Conservation (phyloP, 2,329 filamentous ascomycete genomes). For the Ophiosphaerella narmari region DNA sequence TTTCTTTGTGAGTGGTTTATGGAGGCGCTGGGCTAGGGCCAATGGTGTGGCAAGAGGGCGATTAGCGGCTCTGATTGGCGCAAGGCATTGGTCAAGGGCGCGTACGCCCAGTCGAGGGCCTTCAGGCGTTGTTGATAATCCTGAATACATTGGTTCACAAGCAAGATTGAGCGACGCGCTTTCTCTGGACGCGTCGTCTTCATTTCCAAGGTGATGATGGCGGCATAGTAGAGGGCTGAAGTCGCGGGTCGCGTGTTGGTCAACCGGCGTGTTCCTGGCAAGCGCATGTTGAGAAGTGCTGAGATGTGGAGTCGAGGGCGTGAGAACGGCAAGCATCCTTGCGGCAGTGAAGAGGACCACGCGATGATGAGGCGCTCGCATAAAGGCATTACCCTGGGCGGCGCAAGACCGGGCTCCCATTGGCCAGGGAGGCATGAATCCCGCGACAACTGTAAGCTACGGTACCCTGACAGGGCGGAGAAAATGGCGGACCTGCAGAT, state of each 20-base stretch:
- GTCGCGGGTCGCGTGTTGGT: background rate
- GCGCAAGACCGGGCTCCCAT: background rate
- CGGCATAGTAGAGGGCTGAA: background rate
- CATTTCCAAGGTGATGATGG: background rate
- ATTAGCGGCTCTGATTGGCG: slow-evolving; percentile 30
- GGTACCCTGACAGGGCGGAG: slow-evolving; percentile 4
- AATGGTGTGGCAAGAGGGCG: slow-evolving; percentile 27
- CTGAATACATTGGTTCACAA: slow-evolving; percentile 27
- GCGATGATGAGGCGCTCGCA: slow-evolving; percentile 1
- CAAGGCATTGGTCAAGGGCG: slow-evolving; percentile 15
- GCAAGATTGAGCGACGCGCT: slow-evolving; percentile 4
- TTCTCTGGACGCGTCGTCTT: slow-evolving; percentile 9
- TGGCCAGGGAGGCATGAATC: slow-evolving; percentile 1
- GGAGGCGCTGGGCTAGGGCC: slow-evolving; percentile 31
- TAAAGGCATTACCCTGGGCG: background rate
- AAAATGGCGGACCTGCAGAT: slow-evolving; percentile 5
- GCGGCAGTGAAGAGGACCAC: slow-evolving; percentile 3
- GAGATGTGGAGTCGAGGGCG: slow-evolving; percentile 1
- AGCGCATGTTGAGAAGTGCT: slow-evolving; percentile 6
- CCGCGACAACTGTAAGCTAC: slow-evolving; percentile 1
- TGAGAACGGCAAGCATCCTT: background rate
- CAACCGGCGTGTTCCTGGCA: slow-evolving; percentile 2
- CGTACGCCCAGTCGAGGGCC: slow-evolving; percentile 12
- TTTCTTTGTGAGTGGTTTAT: slow-evolving; percentile 23
- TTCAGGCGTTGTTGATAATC: slow-evolving; percentile 12